Percentiles rank a stretch among this genome's conserved stretches.
Evolutionary conservation across 768 basidiomycete genomes (phyloP).

Genomic region (Boletus sp.): DNA sequence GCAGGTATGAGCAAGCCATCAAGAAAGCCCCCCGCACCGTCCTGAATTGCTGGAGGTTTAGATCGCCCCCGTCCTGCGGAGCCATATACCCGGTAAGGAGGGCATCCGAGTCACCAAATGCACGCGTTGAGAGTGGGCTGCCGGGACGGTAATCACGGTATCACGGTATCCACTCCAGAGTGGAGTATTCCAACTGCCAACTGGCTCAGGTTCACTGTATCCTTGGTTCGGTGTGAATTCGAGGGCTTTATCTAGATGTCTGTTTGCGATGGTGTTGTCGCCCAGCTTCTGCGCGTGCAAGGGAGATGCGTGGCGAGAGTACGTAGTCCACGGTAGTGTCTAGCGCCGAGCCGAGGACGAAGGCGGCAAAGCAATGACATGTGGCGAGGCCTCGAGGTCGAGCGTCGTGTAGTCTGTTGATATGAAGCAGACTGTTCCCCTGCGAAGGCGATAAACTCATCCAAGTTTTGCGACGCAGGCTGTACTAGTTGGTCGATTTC

Average conservation of each 20-base stretch:
- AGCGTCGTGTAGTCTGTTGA: background rate
- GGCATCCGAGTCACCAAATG: slow-evolving; percentile 7
- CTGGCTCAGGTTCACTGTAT: slow-evolving; percentile 16
- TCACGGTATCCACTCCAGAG: slow-evolving; percentile 1
- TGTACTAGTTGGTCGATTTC: too few relatives aligned
- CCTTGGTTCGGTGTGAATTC: slow-evolving; percentile 2
- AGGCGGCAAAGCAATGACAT: slow-evolving; percentile 15
- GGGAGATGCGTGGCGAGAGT: background rate
- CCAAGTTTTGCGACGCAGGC: slow-evolving; percentile 27
- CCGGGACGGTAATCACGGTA: too few relatives aligned
- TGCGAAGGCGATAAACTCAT: slow-evolving; percentile 8
- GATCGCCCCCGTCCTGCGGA: slow-evolving; percentile 13
- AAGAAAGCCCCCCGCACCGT: slow-evolving; percentile 5
- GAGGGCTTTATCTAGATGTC: slow-evolving; percentile 10
- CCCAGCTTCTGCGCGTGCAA: background rate
- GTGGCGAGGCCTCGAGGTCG: slow-evolving; percentile 11
- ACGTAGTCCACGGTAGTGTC: background rate
- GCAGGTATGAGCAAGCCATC: background rate
- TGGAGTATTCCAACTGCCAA: slow-evolving; percentile 2
- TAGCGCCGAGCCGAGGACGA: slow-evolving; percentile 13
- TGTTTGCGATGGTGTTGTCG: background rate
- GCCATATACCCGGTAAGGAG: slow-evolving; percentile 15
- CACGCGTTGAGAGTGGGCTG: slow-evolving; percentile 10
- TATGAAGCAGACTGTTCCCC: slow-evolving; percentile 9
- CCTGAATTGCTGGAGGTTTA: slow-evolving; percentile 13